Conservation (phyloP, 805 yeast genomes). For the Yarrowia bubula region DNA sequence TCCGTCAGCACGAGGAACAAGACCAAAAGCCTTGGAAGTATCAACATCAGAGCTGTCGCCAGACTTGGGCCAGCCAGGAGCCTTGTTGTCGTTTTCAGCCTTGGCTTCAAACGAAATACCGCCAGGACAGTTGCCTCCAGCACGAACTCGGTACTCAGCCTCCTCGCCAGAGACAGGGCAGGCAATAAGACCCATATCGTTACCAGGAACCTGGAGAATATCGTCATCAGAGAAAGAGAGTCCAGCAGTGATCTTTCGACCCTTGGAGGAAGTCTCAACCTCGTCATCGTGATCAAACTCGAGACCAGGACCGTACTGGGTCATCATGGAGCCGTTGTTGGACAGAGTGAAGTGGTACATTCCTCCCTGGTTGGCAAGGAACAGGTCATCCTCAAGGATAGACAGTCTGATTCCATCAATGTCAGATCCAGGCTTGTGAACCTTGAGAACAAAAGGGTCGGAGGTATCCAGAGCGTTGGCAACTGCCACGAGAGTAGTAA, state of each 20-base stretch:
- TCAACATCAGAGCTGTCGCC: not conserved
- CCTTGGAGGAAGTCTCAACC: conserved; percentile 13
- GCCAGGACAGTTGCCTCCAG: not conserved
- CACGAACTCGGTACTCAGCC: not conserved
- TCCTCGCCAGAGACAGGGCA: conserved; percentile 12
- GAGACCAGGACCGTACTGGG: conserved; percentile 13
- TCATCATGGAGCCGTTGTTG: conserved; percentile 2
- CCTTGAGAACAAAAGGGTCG: conserved; percentile 8
- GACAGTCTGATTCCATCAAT: conserved; percentile 9
- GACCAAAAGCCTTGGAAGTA: conserved; percentile 18
- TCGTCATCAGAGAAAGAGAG: not conserved
- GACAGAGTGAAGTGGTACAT: conserved; percentile 14
- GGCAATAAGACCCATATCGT: conserved; percentile 16
- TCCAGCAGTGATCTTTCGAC: not conserved
- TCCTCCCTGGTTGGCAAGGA: conserved; percentile 11
- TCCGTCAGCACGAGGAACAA: not conserved
- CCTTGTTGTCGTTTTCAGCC: conserved; percentile 1
- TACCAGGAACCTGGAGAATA: conserved; percentile 3
- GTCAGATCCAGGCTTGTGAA: conserved; percentile 8
- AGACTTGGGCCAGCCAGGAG: conserved; percentile 14
- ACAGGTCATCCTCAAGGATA: not conserved
- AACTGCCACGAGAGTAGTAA: conserved; percentile 5
- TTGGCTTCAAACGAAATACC: conserved; percentile 11
- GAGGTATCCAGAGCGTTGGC: conserved; percentile 21
- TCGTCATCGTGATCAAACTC: conserved; percentile 14